Base-by-base conservation (phyloP, 805 yeast genomes). In the Wickerhamiella slavikovae region DNA sequence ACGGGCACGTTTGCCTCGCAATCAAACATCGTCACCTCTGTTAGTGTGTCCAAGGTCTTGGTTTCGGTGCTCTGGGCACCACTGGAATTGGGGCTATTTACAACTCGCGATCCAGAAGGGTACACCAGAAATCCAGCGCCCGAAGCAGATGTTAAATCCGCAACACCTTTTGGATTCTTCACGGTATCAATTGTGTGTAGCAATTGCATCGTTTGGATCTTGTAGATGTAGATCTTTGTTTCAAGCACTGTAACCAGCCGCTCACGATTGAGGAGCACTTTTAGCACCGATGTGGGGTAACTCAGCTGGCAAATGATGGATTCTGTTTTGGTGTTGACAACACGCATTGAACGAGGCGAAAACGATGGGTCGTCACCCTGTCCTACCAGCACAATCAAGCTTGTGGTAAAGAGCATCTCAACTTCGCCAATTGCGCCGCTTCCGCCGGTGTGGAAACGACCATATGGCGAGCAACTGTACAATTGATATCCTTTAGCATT, bases 331-430 rank as follows among this genome's bases (percentile, higher is more conserved):
- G 93, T 78, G 53, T 89, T 89, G 33, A 83, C 59, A 31, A 85
- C 71, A 44, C 71, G 71, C 35, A 85, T 61, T 38, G 82, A 68
- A 35, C 94, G 61, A n/a, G 93, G 91, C 12, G 70, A 60, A 29
- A 47, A 41, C 2, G 61, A 42, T 4, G 76, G 71, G 37, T 66
- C 73, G 32, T 71, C 78, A 2, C 83, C 85, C 29, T 68, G 55
- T 5, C 82, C 85, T 2, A 79, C 92, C 5, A 79, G 56, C 0
- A 92, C 94, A 15, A 89, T 66, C 22, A 85, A 58, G 4, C 92
- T 75, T 0, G 96, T 80, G 25, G 82, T 64, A 45, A 82, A 85
- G 16, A 85, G 64, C 95, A 89, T 83, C 47, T 82, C 93, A 8
- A 80, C 71, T 1, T 77, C 62, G 19, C 59, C 57, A 20, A 52